Percentiles rank a stretch among this genome's conserved stretches.
Conservation (phyloP, 1,139 yeast species). For the Hyphopichia khmerensis region DNA sequence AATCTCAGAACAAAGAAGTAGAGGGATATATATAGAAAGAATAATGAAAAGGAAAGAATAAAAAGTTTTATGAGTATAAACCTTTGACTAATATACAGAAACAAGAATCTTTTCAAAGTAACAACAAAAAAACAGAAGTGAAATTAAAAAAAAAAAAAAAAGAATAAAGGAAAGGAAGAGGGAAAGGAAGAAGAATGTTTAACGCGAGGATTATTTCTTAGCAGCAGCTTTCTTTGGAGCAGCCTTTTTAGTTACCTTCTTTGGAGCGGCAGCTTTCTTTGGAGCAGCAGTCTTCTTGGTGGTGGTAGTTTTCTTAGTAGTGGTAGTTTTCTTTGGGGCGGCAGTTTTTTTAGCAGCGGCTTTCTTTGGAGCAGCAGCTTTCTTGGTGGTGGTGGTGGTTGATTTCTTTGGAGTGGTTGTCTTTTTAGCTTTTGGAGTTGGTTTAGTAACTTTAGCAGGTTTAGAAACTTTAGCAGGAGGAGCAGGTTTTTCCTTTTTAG, state of each 20-base stretch:
- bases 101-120: not conserved
- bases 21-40: too few species aligned
- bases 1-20: not conserved
- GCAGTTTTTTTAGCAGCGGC: conserved; percentile 20
- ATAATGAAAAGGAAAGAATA: too few species aligned
- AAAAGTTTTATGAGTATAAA: too few species aligned
- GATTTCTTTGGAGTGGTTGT: conserved; percentile 15
- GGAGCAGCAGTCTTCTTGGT: conserved; percentile 8
- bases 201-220: conserved; percentile 7
- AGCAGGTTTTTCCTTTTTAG: conserved; percentile 41
- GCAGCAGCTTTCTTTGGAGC: conserved; percentile 12
- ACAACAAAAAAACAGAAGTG: too few species aligned
- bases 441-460: conserved; percentile 15
- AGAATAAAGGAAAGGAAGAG: not conserved
- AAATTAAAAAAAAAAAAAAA: too few species aligned
- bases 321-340: conserved; percentile 17
- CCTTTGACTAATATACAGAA: too few species aligned
- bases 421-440: conserved; percentile 14
- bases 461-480: conserved; percentile 19
- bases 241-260: conserved; percentile 12
- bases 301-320: conserved; percentile 9
- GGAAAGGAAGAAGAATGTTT: not conserved
- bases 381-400: conserved; percentile 15
- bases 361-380: conserved; percentile 17
- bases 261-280: conserved; percentile 18